phyloP scores from a whole-genome alignment of 192 early-diverging fungal species.

The Coemansia nantahalensis region DNA sequence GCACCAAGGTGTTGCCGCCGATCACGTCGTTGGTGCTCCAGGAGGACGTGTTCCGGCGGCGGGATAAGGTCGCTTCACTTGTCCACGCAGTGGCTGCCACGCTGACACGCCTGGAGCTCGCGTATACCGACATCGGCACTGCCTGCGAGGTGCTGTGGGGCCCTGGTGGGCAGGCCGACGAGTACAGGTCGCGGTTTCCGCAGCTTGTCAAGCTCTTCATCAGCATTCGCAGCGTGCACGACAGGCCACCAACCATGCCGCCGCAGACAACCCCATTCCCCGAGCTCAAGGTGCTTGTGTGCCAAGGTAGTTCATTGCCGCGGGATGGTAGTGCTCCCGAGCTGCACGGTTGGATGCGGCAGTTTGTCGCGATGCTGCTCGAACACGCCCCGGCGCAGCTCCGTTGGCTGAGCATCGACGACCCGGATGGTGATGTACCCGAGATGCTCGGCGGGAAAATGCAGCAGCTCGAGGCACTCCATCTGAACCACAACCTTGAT shows the following conservation, averaged over 20 bases:
- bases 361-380: not conserved
- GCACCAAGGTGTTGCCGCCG: not conserved
- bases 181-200: not conserved
- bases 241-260: too few relatives aligned
- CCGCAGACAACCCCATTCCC: not conserved
- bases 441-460: too few relatives aligned
- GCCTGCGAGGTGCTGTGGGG: conserved; percentile 8
- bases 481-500: too few relatives aligned
- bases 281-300: not conserved
- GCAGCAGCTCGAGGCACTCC: too few relatives aligned
- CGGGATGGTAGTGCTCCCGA: too few relatives aligned
- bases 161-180: not conserved
- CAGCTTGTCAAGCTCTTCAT: not conserved
- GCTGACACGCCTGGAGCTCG: conserved; percentile 15
- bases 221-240: too few relatives aligned
- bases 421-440: not conserved
- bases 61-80: conserved; percentile 3
- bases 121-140: not conserved
- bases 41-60: not conserved
- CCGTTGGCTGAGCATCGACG: not conserved
- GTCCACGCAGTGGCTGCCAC: conserved; percentile 1
- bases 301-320: not conserved
- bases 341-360: too few relatives aligned
- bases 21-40: conserved; percentile 11
- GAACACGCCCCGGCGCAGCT: not conserved